Conservation (phyloP, 2,329 filamentous ascomycete species). For the Curvularia eragrostidis region DNA sequence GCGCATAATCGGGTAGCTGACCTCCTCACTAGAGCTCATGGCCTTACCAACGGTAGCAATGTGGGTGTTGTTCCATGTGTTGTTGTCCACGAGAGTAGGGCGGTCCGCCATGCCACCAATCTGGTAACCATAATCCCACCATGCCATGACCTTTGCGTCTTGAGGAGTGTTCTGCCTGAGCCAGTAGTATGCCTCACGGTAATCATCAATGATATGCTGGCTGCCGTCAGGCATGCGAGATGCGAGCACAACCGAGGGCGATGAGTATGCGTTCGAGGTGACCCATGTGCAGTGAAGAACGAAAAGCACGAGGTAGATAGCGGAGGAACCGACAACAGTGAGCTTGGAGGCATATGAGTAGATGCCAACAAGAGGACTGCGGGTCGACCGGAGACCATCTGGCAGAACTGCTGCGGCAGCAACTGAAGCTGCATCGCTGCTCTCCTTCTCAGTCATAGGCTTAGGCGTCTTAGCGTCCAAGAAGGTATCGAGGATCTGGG, state of each 20-base stretch:
- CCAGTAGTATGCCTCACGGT: slow-evolving; percentile 99
- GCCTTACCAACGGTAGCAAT: slow-evolving; percentile 99
- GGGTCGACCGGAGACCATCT: slow-evolving; percentile 71
- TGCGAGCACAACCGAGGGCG: slow-evolving; percentile 93
- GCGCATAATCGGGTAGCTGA: slow-evolving; percentile 97
- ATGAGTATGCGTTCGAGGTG: slow-evolving; percentile 98
- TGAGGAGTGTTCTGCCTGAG: slow-evolving; percentile 94
- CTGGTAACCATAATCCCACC: slow-evolving; percentile 99
- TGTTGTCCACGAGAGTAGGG: slow-evolving; percentile 97
- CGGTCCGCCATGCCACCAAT: slow-evolving; percentile 99
- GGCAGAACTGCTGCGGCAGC: slow-evolving; percentile 60
- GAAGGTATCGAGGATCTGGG: slow-evolving; percentile 87
- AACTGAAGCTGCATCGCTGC: slow-evolving; percentile 42
- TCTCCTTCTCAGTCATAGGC: slow-evolving; percentile 52
- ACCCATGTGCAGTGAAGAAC: slow-evolving; percentile 99
- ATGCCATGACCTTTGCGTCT: slow-evolving; percentile 98
- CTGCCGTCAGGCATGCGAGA: slow-evolving; percentile 91
- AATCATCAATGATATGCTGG: slow-evolving; percentile 99
- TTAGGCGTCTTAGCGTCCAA: slow-evolving; percentile 70
- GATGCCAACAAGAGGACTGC: slow-evolving; percentile 79
- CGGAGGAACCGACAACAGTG: slow-evolving; percentile 74
- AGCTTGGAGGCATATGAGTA: slow-evolving; percentile 81
- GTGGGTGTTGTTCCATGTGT: slow-evolving; percentile 99
- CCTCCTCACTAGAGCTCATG: slow-evolving; percentile 96
- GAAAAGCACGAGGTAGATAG: slow-evolving; percentile 86